Evolutionary conservation across 345 rosid genomes (phyloP).

Genomic region (Gossypium arboreum): DNA sequence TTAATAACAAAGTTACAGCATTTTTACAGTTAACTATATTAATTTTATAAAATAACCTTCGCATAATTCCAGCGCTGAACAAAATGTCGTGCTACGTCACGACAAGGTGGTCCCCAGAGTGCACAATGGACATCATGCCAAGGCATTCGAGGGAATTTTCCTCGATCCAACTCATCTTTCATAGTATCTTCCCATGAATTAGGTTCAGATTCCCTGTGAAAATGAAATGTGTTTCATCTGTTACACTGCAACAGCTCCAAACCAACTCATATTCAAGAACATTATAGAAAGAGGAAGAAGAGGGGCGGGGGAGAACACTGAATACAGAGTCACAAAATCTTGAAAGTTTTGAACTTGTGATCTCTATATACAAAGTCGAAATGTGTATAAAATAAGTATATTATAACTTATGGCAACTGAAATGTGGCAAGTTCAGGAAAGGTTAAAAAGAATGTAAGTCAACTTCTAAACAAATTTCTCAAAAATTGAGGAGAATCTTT

Average conservation of each 20-base stretch:
- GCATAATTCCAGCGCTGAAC: slow-evolving; percentile 99
- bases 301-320: too few species aligned
- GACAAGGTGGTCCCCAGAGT: slow-evolving; percentile 98
- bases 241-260: neutral
- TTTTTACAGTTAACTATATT: neutral
- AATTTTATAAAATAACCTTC: slow-evolving; percentile 52
- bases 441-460: neutral
- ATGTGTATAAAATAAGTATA: neutral
- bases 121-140: slow-evolving; percentile 99
- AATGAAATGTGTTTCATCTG: neutral
- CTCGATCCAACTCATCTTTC: slow-evolving; percentile 93
- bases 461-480: neutral
- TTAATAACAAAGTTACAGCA: slow-evolving; percentile 3
- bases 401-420: neutral
- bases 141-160: slow-evolving; percentile 93
- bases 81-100: slow-evolving; percentile 92
- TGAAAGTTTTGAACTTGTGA: neutral
- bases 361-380: neutral
- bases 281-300: neutral
- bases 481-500: neutral
- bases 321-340: neutral
- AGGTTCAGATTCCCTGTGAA: slow-evolving; percentile 97
- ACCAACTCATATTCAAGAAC: slow-evolving; percentile 11
- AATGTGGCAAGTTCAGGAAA: neutral
- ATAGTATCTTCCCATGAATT: slow-evolving; percentile 98